Conservation (phyloP, 2,329 filamentous ascomycete species). For the Cercospora berteroae region DNA sequence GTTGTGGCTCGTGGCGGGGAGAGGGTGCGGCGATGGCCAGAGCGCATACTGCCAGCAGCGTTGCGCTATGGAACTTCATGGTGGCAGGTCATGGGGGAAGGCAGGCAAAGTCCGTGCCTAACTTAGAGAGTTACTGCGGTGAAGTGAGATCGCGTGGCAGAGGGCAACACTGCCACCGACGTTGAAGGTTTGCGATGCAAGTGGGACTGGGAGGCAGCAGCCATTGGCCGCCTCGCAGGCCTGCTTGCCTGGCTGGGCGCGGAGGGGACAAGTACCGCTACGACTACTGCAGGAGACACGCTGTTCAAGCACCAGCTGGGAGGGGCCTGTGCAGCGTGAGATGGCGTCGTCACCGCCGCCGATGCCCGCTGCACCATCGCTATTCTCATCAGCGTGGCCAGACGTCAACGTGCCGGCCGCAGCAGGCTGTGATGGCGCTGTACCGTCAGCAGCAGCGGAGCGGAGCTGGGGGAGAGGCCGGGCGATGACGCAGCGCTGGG, state of each 20-base stretch:
- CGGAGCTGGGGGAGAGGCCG: neutral
- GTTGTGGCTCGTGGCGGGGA: constrained; percentile 3
- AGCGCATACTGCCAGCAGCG: constrained; percentile 17
- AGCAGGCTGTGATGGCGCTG: neutral
- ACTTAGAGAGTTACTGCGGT: neutral
- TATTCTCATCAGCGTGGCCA: neutral
- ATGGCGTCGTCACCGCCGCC: neutral
- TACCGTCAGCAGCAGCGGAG: neutral
- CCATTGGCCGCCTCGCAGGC: neutral
- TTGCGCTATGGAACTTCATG: constrained; percentile 15
- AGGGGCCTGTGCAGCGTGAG: neutral
- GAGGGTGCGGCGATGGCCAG: constrained; percentile 22
- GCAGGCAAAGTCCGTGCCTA: neutral
- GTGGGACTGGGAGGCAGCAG: neutral
- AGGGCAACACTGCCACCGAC: neutral
- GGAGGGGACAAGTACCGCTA: neutral
- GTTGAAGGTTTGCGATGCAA: neutral
- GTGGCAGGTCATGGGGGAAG: neutral
- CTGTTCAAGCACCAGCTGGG: neutral
- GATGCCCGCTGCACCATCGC: neutral
- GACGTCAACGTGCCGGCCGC: neutral
- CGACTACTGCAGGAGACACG: neutral
- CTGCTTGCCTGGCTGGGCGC: neutral
- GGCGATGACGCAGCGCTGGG: neutral
- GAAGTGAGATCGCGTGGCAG: neutral